phyloP scores from a whole-genome alignment of 805 yeast genomes.

The Kodamaea kaohsiungensis region DNA sequence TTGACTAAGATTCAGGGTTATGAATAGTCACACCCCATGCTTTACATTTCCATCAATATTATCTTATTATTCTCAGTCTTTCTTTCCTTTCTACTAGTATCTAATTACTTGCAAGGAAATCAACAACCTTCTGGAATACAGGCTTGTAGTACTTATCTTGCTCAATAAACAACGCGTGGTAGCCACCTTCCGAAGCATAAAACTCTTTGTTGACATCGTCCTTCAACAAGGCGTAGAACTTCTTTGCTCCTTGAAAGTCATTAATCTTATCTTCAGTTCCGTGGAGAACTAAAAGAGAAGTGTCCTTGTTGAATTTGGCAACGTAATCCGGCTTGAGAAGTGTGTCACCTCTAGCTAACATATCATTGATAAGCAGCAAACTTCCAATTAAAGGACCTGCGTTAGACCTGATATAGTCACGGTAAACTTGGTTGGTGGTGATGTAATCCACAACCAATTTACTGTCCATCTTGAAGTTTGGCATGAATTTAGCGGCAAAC shows the following conservation, averaged over 20 bases:
- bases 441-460: slow-evolving; percentile 55
- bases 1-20: no score
- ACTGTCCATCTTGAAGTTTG: slow-evolving; percentile 55
- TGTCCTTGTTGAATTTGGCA: slow-evolving; percentile 34
- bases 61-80: no score
- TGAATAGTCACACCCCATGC: no score
- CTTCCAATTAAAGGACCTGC: slow-evolving; percentile 47
- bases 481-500: slow-evolving; percentile 37
- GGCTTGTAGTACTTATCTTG: slow-evolving; percentile 38
- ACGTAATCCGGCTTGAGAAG: slow-evolving; percentile 42
- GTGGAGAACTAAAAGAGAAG: slow-evolving; percentile 59
- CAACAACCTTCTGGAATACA: slow-evolving; percentile 38
- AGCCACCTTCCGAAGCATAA: slow-evolving; percentile 29
- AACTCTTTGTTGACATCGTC: slow-evolving; percentile 32
- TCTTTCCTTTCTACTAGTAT: no score
- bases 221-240: slow-evolving; percentile 38
- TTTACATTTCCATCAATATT: no score
- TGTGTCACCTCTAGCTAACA: slow-evolving; percentile 60
- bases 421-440: slow-evolving; percentile 50
- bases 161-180: slow-evolving; percentile 49
- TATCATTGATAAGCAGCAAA: slow-evolving; percentile 63
- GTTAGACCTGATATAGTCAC: slow-evolving; percentile 40
- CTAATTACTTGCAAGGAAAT: slow-evolving; percentile 28
- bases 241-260: slow-evolving; percentile 47
- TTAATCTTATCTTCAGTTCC: slow-evolving; percentile 67